Percentiles rank a stretch among this genome's conserved stretches.
Conservation (phyloP, 345 rosid species). For the Fremontodendron californicum region DNA sequence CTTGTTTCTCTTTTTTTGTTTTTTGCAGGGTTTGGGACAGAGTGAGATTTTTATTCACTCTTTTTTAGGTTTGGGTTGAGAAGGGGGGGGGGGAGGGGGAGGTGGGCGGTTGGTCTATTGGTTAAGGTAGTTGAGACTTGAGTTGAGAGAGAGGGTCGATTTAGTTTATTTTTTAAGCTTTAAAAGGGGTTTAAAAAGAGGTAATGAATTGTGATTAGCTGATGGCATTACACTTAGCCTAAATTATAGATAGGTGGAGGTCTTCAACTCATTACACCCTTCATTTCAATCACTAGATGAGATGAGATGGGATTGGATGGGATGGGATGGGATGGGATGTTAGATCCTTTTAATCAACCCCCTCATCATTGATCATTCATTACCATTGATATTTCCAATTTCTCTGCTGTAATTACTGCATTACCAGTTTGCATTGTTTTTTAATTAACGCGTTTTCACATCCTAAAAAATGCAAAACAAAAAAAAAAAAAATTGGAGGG, state of each 20-base stretch:
- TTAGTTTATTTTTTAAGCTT: neutral
- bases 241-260: slow-evolving; percentile 29
- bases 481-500: neutral
- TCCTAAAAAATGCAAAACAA: neutral
- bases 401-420: neutral
- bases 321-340: too few species aligned
- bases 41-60: neutral
- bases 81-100: neutral
- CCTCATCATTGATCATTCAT: neutral
- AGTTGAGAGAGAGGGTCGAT: slow-evolving; percentile 15
- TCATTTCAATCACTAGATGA: neutral
- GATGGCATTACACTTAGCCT: slow-evolving; percentile 19
- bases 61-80: neutral
- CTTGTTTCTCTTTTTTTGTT: neutral
- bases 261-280: neutral
- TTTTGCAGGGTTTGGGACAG: neutral
- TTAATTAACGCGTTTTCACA: neutral
- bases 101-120: slow-evolving; percentile 26
- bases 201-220: slow-evolving; percentile 1
- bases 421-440: too few species aligned
- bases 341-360: neutral
- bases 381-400: neutral
- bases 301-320: too few species aligned
- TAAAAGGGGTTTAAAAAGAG: neutral
- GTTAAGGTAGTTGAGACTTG: slow-evolving; percentile 39